phyloP scores from a whole-genome alignment of 148 eudicot species.

The Camellia sinensis region DNA sequence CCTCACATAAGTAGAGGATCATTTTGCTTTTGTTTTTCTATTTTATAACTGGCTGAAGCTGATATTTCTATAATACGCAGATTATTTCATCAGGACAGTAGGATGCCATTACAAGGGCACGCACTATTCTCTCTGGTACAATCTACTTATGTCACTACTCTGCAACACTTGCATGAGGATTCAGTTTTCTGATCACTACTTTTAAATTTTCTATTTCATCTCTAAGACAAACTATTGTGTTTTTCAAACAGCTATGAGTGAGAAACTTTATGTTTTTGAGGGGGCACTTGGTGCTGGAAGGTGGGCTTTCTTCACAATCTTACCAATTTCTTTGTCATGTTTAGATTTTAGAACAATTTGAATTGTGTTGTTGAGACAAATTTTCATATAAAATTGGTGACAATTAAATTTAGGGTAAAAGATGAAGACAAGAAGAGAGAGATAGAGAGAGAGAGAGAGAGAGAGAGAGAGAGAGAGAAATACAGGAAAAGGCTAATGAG shows the following conservation, averaged over 20 bases:
- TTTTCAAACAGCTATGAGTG: constrained; percentile 65
- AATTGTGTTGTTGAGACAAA: background rate
- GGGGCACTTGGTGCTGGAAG: constrained; percentile 87
- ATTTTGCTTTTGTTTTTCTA: constrained; percentile 9
- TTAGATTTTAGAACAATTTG: background rate
- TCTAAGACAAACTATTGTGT: constrained; percentile 14
- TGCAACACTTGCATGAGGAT: background rate
- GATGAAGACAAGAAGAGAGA: too few relatives aligned
- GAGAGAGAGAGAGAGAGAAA: too few relatives aligned
- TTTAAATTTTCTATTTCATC: background rate
- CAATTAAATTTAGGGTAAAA: too few relatives aligned
- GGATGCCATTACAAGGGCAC: constrained; percentile 55
- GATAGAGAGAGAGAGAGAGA: too few relatives aligned
- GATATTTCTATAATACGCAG: constrained; percentile 30
- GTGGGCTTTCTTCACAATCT: constrained; percentile 33
- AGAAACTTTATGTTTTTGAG: constrained; percentile 59
- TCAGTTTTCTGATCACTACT: constrained; percentile 7
- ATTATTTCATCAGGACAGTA: constrained; percentile 69
- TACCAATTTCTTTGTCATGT: background rate
- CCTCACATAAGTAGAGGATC: background rate
- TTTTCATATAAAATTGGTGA: background rate
- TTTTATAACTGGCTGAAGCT: constrained; percentile 10
- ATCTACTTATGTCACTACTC: constrained; percentile 10
- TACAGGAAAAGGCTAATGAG: too few relatives aligned
- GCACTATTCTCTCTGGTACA: constrained; percentile 72